Conservation (phyloP, 805 yeast genomes). For the Tanozyma kutaoensis region DNA sequence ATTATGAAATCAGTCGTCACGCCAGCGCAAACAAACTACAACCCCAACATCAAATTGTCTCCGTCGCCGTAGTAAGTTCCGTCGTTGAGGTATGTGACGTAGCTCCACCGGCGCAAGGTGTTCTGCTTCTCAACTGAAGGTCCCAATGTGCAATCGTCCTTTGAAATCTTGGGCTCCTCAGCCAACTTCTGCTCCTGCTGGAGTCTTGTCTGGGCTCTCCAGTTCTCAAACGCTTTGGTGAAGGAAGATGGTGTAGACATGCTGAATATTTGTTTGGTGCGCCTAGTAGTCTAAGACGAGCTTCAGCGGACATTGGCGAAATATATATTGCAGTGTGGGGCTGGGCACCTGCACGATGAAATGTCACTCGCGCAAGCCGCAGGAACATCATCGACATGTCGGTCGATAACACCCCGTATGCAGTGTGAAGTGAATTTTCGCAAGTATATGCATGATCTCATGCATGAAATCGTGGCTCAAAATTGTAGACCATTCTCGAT, state of each 20-base stretch:
- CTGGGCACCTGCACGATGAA: no score
- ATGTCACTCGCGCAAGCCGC: no score
- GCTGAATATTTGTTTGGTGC: no score
- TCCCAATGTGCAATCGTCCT: constrained; percentile 2
- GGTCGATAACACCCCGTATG: no score
- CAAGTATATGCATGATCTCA: no score
- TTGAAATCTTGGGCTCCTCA: background rate
- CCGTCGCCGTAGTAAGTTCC: constrained; percentile 9
- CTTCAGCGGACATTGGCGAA: no score
- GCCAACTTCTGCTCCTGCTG: background rate
- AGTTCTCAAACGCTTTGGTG: constrained; percentile 5
- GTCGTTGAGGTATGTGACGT: constrained; percentile 7
- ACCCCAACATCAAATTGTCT: constrained; percentile 9
- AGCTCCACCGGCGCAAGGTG: constrained; percentile 8
- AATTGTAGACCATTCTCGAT: no score
- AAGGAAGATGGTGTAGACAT: constrained; percentile 5
- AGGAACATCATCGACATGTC: no score
- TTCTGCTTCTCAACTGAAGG: constrained; percentile 1
- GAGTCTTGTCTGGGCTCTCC: constrained; percentile 3
- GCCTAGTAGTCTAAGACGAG: no score
- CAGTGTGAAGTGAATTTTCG: no score
- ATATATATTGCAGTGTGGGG: no score
- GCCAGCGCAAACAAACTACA: constrained; percentile 1
- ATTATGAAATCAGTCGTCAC: background rate
- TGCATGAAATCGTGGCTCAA: no score